Evolutionary conservation across 306 rosid genomes (phyloP).

Genomic region (Cucumis cinereus): DNA sequence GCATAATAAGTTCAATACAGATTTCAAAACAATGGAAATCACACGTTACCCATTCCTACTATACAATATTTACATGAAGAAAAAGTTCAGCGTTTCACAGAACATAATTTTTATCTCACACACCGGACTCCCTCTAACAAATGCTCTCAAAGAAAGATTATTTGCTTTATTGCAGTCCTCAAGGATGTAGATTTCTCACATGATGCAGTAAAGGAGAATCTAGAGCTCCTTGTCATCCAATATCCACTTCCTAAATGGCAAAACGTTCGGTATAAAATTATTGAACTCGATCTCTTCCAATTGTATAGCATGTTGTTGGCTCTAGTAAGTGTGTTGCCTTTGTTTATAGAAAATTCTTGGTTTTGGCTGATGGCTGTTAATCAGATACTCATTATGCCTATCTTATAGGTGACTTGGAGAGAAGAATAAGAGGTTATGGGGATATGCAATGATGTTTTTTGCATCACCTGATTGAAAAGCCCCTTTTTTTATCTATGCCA

Average conservation of each 20-base stretch:
- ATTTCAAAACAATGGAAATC: constrained; percentile 1
- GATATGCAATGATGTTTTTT: not conserved
- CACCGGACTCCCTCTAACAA: not conserved
- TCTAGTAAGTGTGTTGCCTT: not conserved
- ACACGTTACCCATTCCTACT: not conserved
- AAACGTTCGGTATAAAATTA: not conserved
- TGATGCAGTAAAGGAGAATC: not conserved
- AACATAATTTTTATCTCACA: not conserved
- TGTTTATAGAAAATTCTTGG: not conserved
- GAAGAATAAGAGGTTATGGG: not conserved
- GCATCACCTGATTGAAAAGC: not conserved
- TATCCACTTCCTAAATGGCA: not conserved
- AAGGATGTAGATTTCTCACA: not conserved
- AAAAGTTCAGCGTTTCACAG: not conserved
- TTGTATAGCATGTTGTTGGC: not conserved
- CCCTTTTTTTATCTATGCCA: not conserved
- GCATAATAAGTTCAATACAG: constrained; percentile 21
- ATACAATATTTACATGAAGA: not conserved
- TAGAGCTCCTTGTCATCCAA: not conserved
- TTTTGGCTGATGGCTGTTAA: not conserved
- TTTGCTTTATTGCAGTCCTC: not conserved
- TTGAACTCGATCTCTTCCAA: not conserved
- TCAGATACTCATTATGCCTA: not conserved
- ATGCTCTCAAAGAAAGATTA: not conserved
- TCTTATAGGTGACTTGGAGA: not conserved